Conservation (phyloP, 306 rosid genomes). For the Acacia confusa region DNA sequence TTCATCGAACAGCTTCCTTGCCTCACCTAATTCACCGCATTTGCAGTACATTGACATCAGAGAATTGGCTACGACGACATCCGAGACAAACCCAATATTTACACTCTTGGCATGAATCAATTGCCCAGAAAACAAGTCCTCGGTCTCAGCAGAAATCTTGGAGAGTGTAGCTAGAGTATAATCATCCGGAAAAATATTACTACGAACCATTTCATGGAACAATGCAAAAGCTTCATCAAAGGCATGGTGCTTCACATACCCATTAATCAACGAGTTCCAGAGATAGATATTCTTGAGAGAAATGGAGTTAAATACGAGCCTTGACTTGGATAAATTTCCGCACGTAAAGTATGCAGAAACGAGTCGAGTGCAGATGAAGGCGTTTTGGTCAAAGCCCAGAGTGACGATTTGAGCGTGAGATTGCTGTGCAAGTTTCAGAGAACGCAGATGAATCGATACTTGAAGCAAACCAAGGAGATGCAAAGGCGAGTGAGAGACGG, state of each 20-base stretch:
- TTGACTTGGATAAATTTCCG: slow-evolving; percentile 36
- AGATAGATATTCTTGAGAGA: slow-evolving; percentile 44
- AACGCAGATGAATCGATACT: slow-evolving; percentile 44
- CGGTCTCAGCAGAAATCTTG: slow-evolving; percentile 56
- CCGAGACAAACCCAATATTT: slow-evolving; percentile 53
- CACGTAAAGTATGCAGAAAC: slow-evolving; percentile 65
- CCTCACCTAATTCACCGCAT: slow-evolving; percentile 45
- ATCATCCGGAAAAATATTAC: slow-evolving; percentile 53
- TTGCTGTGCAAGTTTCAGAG: slow-evolving; percentile 50
- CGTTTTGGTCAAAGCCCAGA: slow-evolving; percentile 56
- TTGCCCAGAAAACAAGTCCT: slow-evolving; percentile 50
- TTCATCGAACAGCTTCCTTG: slow-evolving; percentile 67
- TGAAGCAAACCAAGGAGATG: slow-evolving; percentile 47
- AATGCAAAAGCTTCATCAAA: slow-evolving; percentile 43
- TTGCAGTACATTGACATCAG: slow-evolving; percentile 63
- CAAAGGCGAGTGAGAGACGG: slow-evolving; percentile 26
- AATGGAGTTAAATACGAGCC: slow-evolving; percentile 49
- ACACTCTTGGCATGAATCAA: slow-evolving; percentile 67
- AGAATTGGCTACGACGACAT: slow-evolving; percentile 67
- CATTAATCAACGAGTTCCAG: slow-evolving; percentile 74
- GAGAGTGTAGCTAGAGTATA: slow-evolving; percentile 67
- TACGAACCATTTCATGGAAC: slow-evolving; percentile 54
- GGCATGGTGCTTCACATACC: slow-evolving; percentile 43
- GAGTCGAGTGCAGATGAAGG: slow-evolving; percentile 65
- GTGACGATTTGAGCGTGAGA: slow-evolving; percentile 64